Percentiles rank a stretch among this genome's conserved stretches.
Conservation (phyloP, 2,329 filamentous ascomycete species). For the Aureobasidium zeae region DNA sequence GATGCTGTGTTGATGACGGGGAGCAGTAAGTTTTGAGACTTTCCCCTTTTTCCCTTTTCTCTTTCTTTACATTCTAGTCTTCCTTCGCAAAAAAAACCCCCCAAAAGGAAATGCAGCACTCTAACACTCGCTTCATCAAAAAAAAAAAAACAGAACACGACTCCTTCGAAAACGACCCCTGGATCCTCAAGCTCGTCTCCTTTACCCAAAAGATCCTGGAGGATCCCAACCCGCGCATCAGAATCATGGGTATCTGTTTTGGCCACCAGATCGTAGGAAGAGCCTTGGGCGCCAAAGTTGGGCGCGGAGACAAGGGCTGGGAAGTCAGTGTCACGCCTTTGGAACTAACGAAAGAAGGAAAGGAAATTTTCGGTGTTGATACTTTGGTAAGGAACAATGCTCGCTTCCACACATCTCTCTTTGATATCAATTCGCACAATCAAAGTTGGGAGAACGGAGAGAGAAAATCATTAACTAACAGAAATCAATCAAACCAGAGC, state of each 20-base stretch:
- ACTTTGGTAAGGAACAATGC: constrained; percentile 41
- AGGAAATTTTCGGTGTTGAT: constrained; percentile 60
- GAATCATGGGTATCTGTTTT: constrained; percentile 75
- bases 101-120: too few relatives aligned
- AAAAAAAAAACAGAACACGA: constrained; percentile 48
- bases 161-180: constrained; percentile 62
- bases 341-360: constrained; percentile 58
- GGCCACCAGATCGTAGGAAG: constrained; percentile 78
- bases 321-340: constrained; percentile 68
- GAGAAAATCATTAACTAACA: background rate
- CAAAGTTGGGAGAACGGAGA: too few relatives aligned
- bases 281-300: constrained; percentile 60
- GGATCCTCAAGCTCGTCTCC: constrained; percentile 66
- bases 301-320: constrained; percentile 61
- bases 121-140: too few relatives aligned
- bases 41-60: background rate
- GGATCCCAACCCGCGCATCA: constrained; percentile 51
- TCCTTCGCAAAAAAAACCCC: too few relatives aligned
- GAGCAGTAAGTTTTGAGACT: constrained; percentile 26
- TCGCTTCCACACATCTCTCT: background rate
- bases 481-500: constrained; percentile 35
- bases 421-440: too few relatives aligned
- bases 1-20: constrained; percentile 81
- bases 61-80: background rate
- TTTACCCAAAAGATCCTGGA: constrained; percentile 52